Base-by-base conservation (phyloP, 2,329 filamentous ascomycete species). In the Ophiostoma sp. region DNA sequence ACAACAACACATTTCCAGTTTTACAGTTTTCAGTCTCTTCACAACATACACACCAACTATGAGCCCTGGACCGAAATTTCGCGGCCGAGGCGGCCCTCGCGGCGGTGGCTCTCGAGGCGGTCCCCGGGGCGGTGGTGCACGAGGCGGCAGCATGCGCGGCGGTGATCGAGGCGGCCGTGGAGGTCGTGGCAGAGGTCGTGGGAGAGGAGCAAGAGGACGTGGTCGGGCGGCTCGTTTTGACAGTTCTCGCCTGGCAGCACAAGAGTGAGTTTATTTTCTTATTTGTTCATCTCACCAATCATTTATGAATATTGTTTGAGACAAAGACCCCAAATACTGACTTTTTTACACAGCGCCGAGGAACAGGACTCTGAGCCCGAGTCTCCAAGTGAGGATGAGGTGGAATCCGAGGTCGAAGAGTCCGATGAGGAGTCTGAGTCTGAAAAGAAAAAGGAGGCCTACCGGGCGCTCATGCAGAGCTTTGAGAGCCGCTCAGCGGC, bases 401-500 rank as follows among this genome's bases (percentile, higher is more conserved):
- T 17, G 7, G 64, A 71, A n/a, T 61, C 72, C 5, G 64, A 64
- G 7, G 85, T 85, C 9, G 83, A 85, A 8, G 85, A 87, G 2
- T 79, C 85, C 63, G 81, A 84, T 0, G 84, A 85, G 45, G 85
- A 86, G 28, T 84, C 85, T n/a, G 83, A 84, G 36, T 48, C 42
- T 5, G 73, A 72, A 39, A 69, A 36, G 39, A 74, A 75, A 17
- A 72, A 70, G 28, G 64, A 74, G 39, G 86, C 89, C 3, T 91
- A 91, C 76, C 82, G 86, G 81, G 83, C 87, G 8, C 82, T 91
- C 7, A 82, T 91, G 77, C 85, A 90, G 77, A 90, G 87, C 73
- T 82, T 91, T 68, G 82, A 84, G 2, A 84, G 86, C 33, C 82
- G 83, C 3, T 78, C 81, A 28, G 78, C 76, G 28, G 85, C 76